Evolutionary conservation across 108 stramenopile species (phyloP), one percentile per base, ranked within the genome.

Genomic region (Cylindrotheca closterium): DNA sequence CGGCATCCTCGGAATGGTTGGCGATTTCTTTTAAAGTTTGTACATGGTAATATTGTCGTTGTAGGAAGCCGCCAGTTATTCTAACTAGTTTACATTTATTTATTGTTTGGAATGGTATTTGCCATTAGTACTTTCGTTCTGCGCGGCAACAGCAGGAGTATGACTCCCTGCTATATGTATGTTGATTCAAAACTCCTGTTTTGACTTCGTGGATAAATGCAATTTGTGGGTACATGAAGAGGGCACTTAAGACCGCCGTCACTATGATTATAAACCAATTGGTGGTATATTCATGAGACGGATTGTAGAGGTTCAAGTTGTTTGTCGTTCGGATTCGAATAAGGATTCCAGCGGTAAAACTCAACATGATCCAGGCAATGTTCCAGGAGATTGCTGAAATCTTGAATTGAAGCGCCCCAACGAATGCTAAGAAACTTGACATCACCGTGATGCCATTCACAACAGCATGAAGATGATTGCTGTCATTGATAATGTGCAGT

Each of bases 151-250:
- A 71, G 47, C 70, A 71, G 34, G 62, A 63, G 37, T 30, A 65
- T 48, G 53, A 56, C 27, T 77, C 75, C 4, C 69, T 48, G 12
- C 64, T 58, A 48, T 77, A 77, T 0, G 75, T 77, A 23, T 65
- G 42, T 8, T 46, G 17, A 25, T 37, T 42, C 70, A 77, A 66
- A 56, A 71, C 61, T 21, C 75, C 75, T 22, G 32, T 47, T 15
- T 67, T 59, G 22, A 77, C 68, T 61, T 77, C 75, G 4, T 48
- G 22, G 31, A 71, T 66, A 51, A 77, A 71, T 4, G 62, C 63
- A 55, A 60, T 27, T 29, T 65, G 58, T n/a, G 75, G 75, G 46
- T 77, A 77, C 4, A 71, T 49, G n/a, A 50, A 54, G 1, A 71
- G 25, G 4, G 24, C 50, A n/a, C 45, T 51, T 28, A 61, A 5